Base-by-base conservation (phyloP, 2,329 filamentous ascomycete species). In the Ceratocystis papillata region DNA sequence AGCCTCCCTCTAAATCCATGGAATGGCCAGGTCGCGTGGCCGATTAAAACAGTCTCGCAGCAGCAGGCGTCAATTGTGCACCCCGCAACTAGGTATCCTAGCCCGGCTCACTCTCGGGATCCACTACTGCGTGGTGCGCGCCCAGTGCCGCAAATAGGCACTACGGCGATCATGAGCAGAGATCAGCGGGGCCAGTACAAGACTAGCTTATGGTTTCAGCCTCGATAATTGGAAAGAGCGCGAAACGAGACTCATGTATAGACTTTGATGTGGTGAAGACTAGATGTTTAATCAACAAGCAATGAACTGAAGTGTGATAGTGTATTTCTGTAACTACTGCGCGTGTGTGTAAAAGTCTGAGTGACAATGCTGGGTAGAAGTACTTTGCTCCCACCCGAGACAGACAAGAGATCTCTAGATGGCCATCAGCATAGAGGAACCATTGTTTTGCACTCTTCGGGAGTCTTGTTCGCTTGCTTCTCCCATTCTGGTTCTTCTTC, bases 1-100 rank as follows among this genome's bases (percentile, higher is more conserved):
- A 48, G 8, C 28, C 53, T 57, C 25, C 53, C 55, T 12, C 45
- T 25, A 3, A 48, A 63, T 37, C 61, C 44, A 28, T 63, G 61
- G 61, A 63, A 63, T 8, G 61, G 44, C n/a, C 46, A 50, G 5
- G 17, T 63, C 1, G 53, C 53, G 3, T 25, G 53, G 41, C 61
- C 44, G 10, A 63, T 48, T 5, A 46, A 50, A 15, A 17, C 12
- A 30, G 17, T 45, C 41, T 4, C 63, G 12, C 46, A 8, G 10
- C 20, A 30, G 25, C 15, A 15, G 3, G 22, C 8, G 12, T 28
- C 63, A 1, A 10, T 17, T 41, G 33, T 41, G 20, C 17, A 30
- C 6, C 37, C 46, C 8, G 12, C 12, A 41, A 25, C 10, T 41
- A 60, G 41, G 7, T 44, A 44, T 2, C 48, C 46, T 25, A 20